Evolutionary conservation across 2,329 filamentous ascomycete species (phyloP).

Genomic region (Aureobasidium sp.): DNA sequence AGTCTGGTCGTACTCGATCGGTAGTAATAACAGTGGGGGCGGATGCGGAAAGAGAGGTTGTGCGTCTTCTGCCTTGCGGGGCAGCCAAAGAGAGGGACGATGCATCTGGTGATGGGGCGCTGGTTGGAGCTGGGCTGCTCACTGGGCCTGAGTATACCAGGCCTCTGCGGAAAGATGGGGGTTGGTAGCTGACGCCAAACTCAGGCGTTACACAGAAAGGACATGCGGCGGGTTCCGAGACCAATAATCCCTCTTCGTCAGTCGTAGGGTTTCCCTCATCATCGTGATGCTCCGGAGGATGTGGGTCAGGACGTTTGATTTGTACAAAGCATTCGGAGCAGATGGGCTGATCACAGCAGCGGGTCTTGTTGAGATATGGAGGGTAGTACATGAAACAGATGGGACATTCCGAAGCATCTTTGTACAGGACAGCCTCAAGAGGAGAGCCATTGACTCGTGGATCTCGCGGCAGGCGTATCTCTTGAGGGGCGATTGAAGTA

Average conservation of each 20-base stretch:
- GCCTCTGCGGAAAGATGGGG: constrained; percentile 81
- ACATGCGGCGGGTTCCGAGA: constrained; percentile 86
- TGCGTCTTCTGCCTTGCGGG: constrained; percentile 46
- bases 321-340: constrained; percentile 99
- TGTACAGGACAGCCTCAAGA: constrained; percentile 88
- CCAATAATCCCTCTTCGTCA: constrained; percentile 56
- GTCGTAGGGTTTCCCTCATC: constrained; percentile 30
- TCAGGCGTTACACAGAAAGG: constrained; percentile 94
- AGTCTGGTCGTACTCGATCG: constrained; percentile 86
- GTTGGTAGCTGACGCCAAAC: constrained; percentile 91
- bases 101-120: constrained; percentile 65
- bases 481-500: constrained; percentile 64
- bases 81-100: constrained; percentile 68
- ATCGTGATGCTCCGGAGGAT: constrained; percentile 70
- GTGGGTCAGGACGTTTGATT: constrained; percentile 89
- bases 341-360: constrained; percentile 92
- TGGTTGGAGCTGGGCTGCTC: constrained; percentile 42
- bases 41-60: constrained; percentile 69
- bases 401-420: constrained; percentile 81
- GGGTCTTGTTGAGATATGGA: constrained; percentile 84
- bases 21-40: constrained; percentile 85
- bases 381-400: constrained; percentile 97
- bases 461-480: constrained; percentile 72
- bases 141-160: constrained; percentile 53
- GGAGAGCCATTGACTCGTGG: constrained; percentile 91